Base-by-base conservation (phyloP, 208 protist species). In the Trypanosoma melophagium region DNA sequence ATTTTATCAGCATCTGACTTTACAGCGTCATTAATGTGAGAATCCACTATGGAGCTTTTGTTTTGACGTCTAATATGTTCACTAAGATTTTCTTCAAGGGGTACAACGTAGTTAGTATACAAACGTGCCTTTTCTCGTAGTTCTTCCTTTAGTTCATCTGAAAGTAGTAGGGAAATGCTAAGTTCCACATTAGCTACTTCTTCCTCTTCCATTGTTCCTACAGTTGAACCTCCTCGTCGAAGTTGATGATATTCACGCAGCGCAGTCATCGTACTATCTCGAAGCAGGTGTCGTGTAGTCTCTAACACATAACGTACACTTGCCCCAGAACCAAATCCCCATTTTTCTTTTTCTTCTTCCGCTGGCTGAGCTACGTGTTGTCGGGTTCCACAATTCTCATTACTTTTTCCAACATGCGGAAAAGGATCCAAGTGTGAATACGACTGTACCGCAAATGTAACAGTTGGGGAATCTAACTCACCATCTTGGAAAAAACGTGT, bases 361-460 rank as follows among this genome's bases (percentile, higher is more conserved):
- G 1, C 19, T 52, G 22, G 60, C 25, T 41, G 31, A 65, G 44
- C 59, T 21, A 35, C 9, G n/a, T 64, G 59, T 40, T 51, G 2
- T 22, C 44, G 25, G 2, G 1, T 17, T 21, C n/a, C 19, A 49
- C 22, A 19, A 21, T 12, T 17, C 1, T 47, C 12, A 24, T 28
- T 25, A 4, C 40, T 52, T 25, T 22, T 42, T 19, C 61, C 61
- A 45, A 19, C 69, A 56, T 63, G 25, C 2, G 85, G 85, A 44
- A 94, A 80, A 0, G 89, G 89, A 71, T 94, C 86, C 22, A 94
- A 69, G 62, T 94, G 82, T 3, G 75, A 70, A 60, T 86, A 79
- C 24, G 79, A 81, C 59, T 84, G 69, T 14, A 93, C 73, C n/a
- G 72, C 72, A 53, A 93, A 83, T 19, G 55, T 35, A 16, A 75